A percentile compares a stretch with the other conserved stretches of the same genome.
Evolutionary conservation across 352 stramenopile genomes (phyloP).

Genomic region (Detonula confervacea): DNA sequence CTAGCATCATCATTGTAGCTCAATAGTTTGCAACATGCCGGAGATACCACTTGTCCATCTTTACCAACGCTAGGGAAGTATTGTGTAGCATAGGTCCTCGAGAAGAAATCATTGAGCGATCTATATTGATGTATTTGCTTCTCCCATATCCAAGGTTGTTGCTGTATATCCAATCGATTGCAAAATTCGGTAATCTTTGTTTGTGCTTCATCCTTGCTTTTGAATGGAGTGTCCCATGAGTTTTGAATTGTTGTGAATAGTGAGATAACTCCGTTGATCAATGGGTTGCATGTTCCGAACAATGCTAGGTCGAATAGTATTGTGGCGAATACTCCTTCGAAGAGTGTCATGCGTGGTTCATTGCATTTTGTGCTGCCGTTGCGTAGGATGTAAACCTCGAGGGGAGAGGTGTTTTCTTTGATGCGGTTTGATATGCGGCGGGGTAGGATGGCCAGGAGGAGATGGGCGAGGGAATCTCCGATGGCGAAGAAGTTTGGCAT

Average conservation of each 20-base stretch:
- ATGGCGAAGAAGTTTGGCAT: constrained; percentile 27
- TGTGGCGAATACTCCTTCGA: constrained; percentile 63
- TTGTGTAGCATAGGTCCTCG: constrained; percentile 33
- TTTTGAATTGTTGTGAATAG: constrained; percentile 63
- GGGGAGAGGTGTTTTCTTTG: constrained; percentile 31
- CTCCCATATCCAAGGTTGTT: constrained; percentile 59
- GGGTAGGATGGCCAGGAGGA: constrained; percentile 48
- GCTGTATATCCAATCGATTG: constrained; percentile 42
- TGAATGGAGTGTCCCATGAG: constrained; percentile 53
- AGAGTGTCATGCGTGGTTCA: constrained; percentile 55
- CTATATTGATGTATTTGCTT: constrained; percentile 27
- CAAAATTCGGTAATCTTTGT: constrained; percentile 52
- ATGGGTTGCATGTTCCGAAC: constrained; percentile 48
- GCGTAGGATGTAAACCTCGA: constrained; percentile 28
- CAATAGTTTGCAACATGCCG: constrained; percentile 49
- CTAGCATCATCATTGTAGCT: constrained; percentile 33
- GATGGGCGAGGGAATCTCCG: constrained; percentile 30
- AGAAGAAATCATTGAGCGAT: constrained; percentile 67
- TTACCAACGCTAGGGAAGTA: constrained; percentile 31
- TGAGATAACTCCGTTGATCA: constrained; percentile 54
- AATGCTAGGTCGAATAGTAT: constrained; percentile 58
- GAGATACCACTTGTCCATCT: constrained; percentile 39
- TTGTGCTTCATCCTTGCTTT: constrained; percentile 16
- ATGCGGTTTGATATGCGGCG: constrained; percentile 34
- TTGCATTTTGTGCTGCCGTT: constrained; percentile 14